Percentiles rank a stretch among this genome's conserved stretches.
Conservation (phyloP, 345 rosid genomes). For the Moricandia moricandioides region DNA sequence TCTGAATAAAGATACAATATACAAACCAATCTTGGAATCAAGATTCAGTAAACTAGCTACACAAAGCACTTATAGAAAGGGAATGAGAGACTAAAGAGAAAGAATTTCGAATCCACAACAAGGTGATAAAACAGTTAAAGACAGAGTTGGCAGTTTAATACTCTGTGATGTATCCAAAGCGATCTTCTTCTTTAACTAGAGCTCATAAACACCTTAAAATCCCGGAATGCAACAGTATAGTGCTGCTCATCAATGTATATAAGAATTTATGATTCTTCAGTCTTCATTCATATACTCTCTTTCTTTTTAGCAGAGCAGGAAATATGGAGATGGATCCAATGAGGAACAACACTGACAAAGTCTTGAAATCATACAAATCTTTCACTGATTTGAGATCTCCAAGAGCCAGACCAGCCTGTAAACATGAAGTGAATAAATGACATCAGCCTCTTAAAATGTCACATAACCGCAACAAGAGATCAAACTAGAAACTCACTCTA, state of each 20-base stretch:
- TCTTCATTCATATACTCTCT: conserved; percentile 60
- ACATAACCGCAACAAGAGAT: background rate
- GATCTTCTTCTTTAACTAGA: conserved; percentile 16
- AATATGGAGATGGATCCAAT: conserved; percentile 63
- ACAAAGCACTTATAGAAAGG: conserved; percentile 23
- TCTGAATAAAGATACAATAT: background rate
- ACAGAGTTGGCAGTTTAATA: no score
- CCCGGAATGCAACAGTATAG: background rate
- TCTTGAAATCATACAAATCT: conserved; percentile 72
- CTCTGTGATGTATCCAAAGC: background rate
- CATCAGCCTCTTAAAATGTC: conserved; percentile 5
- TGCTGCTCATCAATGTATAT: background rate
- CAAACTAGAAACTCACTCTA: conserved; percentile 50
- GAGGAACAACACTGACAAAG: conserved; percentile 61
- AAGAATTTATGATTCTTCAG: background rate
- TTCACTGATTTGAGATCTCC: conserved; percentile 52
- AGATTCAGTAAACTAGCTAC: background rate
- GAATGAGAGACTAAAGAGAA: background rate
- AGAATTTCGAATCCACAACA: background rate
- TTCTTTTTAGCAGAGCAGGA: conserved; percentile 70
- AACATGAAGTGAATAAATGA: background rate
- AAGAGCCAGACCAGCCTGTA: conserved; percentile 81
- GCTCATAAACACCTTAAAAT: background rate
- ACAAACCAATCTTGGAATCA: background rate
- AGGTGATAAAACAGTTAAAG: background rate